Evolutionary conservation across 129 eudicot genomes (phyloP).

Genomic region (Flaveria robusta): DNA sequence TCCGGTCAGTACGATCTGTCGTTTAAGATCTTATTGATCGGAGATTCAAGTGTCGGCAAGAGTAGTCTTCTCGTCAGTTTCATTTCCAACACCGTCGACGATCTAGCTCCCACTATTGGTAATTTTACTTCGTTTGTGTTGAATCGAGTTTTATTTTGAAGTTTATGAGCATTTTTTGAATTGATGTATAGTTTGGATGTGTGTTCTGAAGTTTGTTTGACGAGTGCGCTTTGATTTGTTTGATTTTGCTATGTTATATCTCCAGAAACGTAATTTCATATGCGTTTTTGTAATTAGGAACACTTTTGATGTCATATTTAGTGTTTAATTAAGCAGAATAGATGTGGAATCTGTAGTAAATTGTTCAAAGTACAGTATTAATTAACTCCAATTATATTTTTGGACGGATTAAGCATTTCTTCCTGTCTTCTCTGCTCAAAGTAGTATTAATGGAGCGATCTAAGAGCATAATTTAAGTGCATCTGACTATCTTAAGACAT

Average conservation of each 20-base stretch:
- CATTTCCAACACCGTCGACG: conserved; percentile 68
- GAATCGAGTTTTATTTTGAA: background rate
- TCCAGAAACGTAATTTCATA: too few species aligned
- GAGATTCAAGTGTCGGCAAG: conserved; percentile 95
- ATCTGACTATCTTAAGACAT: background rate
- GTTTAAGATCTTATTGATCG: conserved; percentile 89
- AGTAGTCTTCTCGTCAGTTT: conserved; percentile 88
- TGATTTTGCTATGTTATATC: too few species aligned
- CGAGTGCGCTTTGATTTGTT: background rate
- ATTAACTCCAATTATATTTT: background rate
- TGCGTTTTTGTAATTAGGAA: too few species aligned
- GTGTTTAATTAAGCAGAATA: background rate
- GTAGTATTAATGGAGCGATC: background rate
- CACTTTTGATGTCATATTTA: too few species aligned
- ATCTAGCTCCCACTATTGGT: conserved; percentile 89
- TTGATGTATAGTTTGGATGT: background rate
- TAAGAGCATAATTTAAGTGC: background rate
- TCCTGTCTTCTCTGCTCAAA: background rate
- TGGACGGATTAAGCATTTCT: background rate
- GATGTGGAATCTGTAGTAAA: background rate
- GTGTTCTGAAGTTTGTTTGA: background rate
- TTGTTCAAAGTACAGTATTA: background rate
- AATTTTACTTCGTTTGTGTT: conserved; percentile 10
- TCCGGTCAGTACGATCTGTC: conserved; percentile 85
- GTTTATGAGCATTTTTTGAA: background rate